phyloP scores from a whole-genome alignment of 768 basidiomycete genomes.

The Leccinellum albellum region DNA sequence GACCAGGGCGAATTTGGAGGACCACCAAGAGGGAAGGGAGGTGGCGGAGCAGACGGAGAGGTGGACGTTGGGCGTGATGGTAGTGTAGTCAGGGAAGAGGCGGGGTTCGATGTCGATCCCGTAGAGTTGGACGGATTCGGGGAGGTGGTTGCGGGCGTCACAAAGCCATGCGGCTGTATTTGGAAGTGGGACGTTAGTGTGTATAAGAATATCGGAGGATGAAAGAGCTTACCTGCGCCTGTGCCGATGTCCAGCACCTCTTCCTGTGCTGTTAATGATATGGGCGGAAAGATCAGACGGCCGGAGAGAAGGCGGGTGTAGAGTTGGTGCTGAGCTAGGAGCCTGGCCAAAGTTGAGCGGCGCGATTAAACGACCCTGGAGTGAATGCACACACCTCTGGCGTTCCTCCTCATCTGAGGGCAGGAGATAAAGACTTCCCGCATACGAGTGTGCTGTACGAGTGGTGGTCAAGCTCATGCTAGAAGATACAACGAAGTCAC shows the following conservation, averaged over 20 bases:
- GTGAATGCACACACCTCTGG: conserved; percentile 11
- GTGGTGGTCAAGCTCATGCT: conserved; percentile 7
- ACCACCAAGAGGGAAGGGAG: conserved; percentile 29
- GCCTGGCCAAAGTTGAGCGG: conserved; percentile 2
- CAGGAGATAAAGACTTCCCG: conserved; percentile 20
- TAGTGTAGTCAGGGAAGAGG: conserved; percentile 11
- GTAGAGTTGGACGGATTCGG: conserved; percentile 17
- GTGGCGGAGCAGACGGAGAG: conserved; percentile 24
- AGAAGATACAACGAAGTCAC: neutral
- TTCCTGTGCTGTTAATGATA: conserved; percentile 11
- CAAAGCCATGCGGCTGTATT: conserved; percentile 23
- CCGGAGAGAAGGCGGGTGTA: conserved; percentile 20
- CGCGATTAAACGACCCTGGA: neutral
- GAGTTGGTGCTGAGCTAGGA: conserved; percentile 16
- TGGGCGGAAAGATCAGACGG: conserved; percentile 20
- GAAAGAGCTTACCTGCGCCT: conserved; percentile 15
- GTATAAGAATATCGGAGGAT: neutral
- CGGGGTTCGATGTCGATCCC: conserved; percentile 27
- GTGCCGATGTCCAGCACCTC: conserved; percentile 24
- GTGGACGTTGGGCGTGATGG: conserved; percentile 13
- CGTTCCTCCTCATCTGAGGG: conserved; percentile 27
- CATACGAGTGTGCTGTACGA: conserved; percentile 18
- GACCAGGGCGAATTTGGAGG: conserved; percentile 28
- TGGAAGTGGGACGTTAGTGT: too few species aligned
- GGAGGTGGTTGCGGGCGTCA: conserved; percentile 12